Base-by-base conservation (phyloP, 2,329 filamentous ascomycete genomes). In the Geosmithia putterillii region DNA sequence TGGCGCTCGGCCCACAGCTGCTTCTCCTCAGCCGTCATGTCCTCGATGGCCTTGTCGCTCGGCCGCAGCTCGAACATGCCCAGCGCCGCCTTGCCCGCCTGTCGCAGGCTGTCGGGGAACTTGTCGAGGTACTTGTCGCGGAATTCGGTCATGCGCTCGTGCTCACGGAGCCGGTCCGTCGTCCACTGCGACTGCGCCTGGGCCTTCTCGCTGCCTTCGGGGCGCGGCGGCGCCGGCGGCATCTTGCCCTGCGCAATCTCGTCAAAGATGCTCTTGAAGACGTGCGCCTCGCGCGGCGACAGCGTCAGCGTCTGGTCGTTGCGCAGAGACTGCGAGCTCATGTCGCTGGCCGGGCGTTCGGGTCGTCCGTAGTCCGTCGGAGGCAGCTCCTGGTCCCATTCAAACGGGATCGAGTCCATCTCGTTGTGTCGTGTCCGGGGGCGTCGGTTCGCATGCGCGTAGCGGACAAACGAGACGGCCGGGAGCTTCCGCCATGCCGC, bases 201-300 rank as follows among this genome's bases (percentile, higher is more conserved):
- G 21, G 28, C 28, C 20, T 36, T n/a, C 40, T 22, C 41, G 47
- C 6, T 15, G 48, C 40, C n/a, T 49, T 51, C 42, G 38, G 21
- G 52, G 56, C 44, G 50, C 56, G n/a, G 48, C 37, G 9, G 45
- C 46, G 28, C 6, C 10, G 28, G 28, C 2, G 57, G 57, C 52
- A 63, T 57, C 25, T 45, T 57, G 2, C 61, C 61, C 34, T 58
- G 50, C 1, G 61, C 54, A 38, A 68, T 66, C 25, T 67, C 63
- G 38, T 64, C 59, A 40, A 73, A 70, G 38, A 81, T 80, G 42
- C 77, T 67, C 42, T 69, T 64, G 50, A 82, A 82, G 42, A 81
- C 73, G 42, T 67, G 63, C 22, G 71, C 66, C 53, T 82, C 78
- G 0, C 62, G 54, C 0, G 70, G 70, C 0, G 78, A 82, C 41